These are phyloP conservation scores for Przewalskia tangutica DNA, from an alignment of 257 asterid species.

Conservation along the genomic window DNA sequence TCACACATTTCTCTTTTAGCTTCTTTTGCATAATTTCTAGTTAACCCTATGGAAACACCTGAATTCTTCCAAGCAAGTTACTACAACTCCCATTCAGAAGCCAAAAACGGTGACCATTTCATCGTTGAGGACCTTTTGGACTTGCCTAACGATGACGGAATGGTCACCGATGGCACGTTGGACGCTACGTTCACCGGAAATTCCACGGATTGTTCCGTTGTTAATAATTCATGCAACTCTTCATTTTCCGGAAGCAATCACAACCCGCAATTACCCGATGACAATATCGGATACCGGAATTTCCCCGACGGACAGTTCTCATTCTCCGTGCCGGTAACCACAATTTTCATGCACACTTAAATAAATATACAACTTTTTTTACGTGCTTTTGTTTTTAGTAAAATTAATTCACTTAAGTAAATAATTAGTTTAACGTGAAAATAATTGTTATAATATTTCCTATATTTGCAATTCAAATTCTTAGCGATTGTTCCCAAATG, in stretches of 20 bases:
- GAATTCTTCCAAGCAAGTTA: slow-evolving; percentile 36
- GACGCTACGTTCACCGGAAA: slow-evolving; percentile 15
- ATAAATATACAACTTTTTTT: background rate
- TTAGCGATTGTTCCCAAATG: background rate
- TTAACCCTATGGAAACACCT: slow-evolving; percentile 42
- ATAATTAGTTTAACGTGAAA: background rate
- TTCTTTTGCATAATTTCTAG: background rate
- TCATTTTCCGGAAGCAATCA: slow-evolving; percentile 24
- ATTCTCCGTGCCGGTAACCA: slow-evolving; percentile 63
- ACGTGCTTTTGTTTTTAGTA: background rate
- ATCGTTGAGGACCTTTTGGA: slow-evolving; percentile 69
- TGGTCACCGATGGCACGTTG: slow-evolving; percentile 15
- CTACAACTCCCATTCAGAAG: slow-evolving; percentile 32
- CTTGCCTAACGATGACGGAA: slow-evolving; percentile 55
- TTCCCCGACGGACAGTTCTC: slow-evolving; percentile 38
- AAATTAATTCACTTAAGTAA: background rate
- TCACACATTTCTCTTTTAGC: background rate
- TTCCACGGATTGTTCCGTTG: slow-evolving; percentile 33
- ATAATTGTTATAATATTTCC: background rate
- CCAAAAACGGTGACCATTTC: slow-evolving; percentile 45
- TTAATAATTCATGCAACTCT: slow-evolving; percentile 48
- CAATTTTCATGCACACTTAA: background rate
- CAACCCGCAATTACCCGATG: slow-evolving; percentile 20
- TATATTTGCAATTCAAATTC: background rate
- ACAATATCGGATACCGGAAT: slow-evolving; percentile 26